These are phyloP conservation scores for Mortierella sp. DNA, from an alignment of 371 early-diverging fungal genomes.

Conservation along the genomic window DNA sequence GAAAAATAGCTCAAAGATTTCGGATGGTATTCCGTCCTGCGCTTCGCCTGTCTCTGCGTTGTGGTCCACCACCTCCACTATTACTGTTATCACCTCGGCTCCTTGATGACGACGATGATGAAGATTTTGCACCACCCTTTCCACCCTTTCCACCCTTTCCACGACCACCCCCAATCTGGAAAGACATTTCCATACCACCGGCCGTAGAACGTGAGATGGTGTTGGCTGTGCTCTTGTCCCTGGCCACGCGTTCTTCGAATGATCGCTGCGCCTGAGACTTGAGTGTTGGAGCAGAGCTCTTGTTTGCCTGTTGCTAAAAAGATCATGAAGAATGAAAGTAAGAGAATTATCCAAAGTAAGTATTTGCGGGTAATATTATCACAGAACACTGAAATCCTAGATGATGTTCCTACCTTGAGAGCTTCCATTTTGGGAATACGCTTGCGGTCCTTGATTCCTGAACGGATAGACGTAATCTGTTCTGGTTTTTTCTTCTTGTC, in stretches of 20 bases:
- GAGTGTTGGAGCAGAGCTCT: constrained; percentile 40
- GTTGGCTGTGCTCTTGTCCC: constrained; percentile 37
- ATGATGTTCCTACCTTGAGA: constrained; percentile 57
- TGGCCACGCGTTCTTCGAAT: constrained; percentile 55
- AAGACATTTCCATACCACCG: constrained; percentile 78
- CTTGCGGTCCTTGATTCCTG: constrained; percentile 59
- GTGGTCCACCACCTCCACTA: constrained; percentile 28
- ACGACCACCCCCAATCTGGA: constrained; percentile 44
- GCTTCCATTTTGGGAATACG: constrained; percentile 66
- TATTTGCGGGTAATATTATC: too few species aligned
- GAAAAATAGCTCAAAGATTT: constrained; percentile 18
- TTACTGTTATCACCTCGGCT: constrained; percentile 1
- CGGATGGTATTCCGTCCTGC: constrained; percentile 59
- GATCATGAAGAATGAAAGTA: background rate
- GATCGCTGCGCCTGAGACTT: constrained; percentile 50
- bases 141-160: constrained; percentile 38
- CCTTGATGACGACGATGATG: constrained; percentile 56
- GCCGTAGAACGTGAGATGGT: constrained; percentile 69
- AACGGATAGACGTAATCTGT: constrained; percentile 54
- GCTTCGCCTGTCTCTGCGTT: constrained; percentile 54
- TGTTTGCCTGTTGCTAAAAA: constrained; percentile 37
- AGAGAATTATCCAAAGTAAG: too few species aligned
- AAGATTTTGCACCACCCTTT: constrained; percentile 39
- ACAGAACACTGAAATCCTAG: background rate
- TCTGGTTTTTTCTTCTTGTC: constrained; percentile 49